Evolutionary conservation across 148 eudicot species (phyloP), one percentile per base, ranked within the genome.

Genomic region (Rhododendron williamsianum): DNA sequence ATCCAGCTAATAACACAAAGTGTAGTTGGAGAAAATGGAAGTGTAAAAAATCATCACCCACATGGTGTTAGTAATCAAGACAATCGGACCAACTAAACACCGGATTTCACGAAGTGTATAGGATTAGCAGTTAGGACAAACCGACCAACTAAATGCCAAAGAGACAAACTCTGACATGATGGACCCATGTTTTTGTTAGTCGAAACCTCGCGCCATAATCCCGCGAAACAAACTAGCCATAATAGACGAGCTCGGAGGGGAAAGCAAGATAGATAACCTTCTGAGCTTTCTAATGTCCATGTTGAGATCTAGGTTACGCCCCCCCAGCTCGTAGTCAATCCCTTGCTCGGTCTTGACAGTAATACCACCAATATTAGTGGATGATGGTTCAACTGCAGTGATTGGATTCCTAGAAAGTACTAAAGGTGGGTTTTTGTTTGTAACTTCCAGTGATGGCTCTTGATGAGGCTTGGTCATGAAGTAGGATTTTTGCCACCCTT

Each of bases 271-370:
- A 33, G 45, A 77, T 80, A 48, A 87, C 89, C 86, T 80, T 80
- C 80, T 87, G 30, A 87, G 84, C 65, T 72, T 84, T 81, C 35
- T 84, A 13, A 56, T 58, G 78, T 87, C 86, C 21, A 84, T 69
- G 82, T 41, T 80, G 46, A 58, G 84, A 60, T 87, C 84, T 7
- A 80, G 19, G 11, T 12, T 76, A 67, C 82, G 82, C 7, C 85
- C 85, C 51, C 63, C 16, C 23, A 86, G 52, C 33, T 86, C 88
- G 33, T 86, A n/a, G 38, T 86, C 85, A 21, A 86, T 65, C 27
- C 84, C 84, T 84, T 72, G 78, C 58, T 84, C 85, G 1, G 84
- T 82, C 30, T 65, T 82, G 76, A 65, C 48, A 65, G 65, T 6
- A 72, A 82, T 82, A 15, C 52, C 84, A 82, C 76, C 76, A 60